These are phyloP conservation scores for Jasminum sambac DNA, from an alignment of 257 asterid species.

Conservation along the genomic window DNA sequence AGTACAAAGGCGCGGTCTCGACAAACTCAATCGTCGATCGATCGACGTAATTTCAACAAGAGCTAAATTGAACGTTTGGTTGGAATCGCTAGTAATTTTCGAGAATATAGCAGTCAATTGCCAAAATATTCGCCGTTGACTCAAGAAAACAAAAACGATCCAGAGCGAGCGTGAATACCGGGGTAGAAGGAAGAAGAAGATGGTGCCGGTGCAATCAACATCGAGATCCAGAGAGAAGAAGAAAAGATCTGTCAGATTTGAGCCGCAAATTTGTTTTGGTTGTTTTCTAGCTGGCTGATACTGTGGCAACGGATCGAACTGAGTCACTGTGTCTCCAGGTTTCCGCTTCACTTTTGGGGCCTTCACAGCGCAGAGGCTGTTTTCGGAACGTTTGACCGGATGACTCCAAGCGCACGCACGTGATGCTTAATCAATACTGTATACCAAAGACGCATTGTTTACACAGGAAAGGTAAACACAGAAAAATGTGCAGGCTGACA, in stretches of 20 bases:
- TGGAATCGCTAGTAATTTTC: not conserved
- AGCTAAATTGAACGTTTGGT: not conserved
- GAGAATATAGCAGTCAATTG: not conserved
- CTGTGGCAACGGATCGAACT: not conserved
- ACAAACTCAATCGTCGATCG: not conserved
- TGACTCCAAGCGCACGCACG: not conserved
- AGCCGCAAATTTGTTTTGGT: not conserved
- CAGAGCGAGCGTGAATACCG: not conserved
- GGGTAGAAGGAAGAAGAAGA: not conserved
- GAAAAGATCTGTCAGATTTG: not conserved
- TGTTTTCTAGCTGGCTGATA: not conserved
- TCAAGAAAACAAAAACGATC: not conserved
- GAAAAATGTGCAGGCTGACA: too few species aligned
- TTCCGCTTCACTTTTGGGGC: not conserved
- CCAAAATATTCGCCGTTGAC: not conserved
- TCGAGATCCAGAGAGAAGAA: conserved; percentile 4
- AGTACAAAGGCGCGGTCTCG: not conserved
- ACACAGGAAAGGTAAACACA: too few species aligned
- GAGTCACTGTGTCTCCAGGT: not conserved
- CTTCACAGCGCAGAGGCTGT: not conserved
- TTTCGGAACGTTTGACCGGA: not conserved
- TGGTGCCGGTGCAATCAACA: conserved; percentile 9
- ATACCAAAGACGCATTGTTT: too few species aligned
- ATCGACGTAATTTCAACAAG: not conserved
- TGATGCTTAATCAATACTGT: not conserved